Conservation (phyloP, 345 rosid genomes). For the Physaria fendleri region DNA sequence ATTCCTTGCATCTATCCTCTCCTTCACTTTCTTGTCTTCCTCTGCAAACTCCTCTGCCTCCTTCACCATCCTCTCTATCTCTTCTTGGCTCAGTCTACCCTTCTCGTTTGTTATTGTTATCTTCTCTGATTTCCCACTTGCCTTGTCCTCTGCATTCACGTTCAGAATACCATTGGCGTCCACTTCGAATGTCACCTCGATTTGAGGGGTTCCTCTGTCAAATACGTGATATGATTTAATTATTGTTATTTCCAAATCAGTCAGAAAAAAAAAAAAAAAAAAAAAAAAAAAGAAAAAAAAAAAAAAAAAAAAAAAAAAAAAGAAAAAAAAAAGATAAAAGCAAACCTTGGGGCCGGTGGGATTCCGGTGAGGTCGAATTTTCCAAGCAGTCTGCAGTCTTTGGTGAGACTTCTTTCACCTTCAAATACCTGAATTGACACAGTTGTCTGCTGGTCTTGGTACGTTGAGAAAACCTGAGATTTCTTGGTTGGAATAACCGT, state of each 20-base stretch:
- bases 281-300: no score
- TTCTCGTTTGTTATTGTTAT: slow-evolving; percentile 27
- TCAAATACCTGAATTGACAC: slow-evolving; percentile 35
- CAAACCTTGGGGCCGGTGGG: slow-evolving; percentile 36
- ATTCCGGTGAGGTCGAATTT: slow-evolving; percentile 32
- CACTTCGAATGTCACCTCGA: slow-evolving; percentile 34
- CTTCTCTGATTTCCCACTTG: slow-evolving; percentile 32
- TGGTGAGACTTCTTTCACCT: slow-evolving; percentile 38
- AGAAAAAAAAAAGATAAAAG: no score
- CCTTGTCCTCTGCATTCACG: slow-evolving; percentile 38
- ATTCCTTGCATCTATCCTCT: slow-evolving; percentile 78
- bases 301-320: no score
- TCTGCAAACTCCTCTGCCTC: slow-evolving; percentile 35
- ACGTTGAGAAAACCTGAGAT: slow-evolving; percentile 32
- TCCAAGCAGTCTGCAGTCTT: slow-evolving; percentile 36
- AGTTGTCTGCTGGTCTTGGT: slow-evolving; percentile 33
- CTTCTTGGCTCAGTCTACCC: slow-evolving; percentile 29
- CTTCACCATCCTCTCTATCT: slow-evolving; percentile 30
- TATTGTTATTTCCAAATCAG: background rate
- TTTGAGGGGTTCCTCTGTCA: slow-evolving; percentile 29
- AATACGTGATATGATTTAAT: background rate
- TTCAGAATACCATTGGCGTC: slow-evolving; percentile 34
- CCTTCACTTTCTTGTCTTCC: slow-evolving; percentile 35
- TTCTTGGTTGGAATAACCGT: slow-evolving; percentile 33
- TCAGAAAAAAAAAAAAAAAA: no score